Evolutionary conservation across 371 early-diverging fungal genomes (phyloP).

Genomic region (Enterocytospora artemiae): DNA sequence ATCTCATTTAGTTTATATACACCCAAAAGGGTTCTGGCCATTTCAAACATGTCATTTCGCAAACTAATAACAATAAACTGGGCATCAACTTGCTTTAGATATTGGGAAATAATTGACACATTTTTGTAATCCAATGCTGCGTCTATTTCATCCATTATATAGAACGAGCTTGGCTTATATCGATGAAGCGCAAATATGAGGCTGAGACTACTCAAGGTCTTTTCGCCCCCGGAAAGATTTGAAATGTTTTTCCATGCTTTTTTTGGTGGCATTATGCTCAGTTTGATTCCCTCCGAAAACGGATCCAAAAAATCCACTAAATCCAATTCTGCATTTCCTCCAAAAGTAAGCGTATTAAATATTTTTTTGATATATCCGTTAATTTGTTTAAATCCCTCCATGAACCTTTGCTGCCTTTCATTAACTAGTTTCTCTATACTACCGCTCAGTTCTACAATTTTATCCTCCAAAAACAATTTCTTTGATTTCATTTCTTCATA

Average conservation of each 20-base stretch:
- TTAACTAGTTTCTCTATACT: too few species aligned
- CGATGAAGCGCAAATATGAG: slow-evolving; percentile 97
- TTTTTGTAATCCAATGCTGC: slow-evolving; percentile 98
- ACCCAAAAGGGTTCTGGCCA: slow-evolving; percentile 88
- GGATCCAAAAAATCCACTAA: slow-evolving; percentile 96
- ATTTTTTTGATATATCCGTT: slow-evolving; percentile 90
- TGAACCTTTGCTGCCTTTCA: slow-evolving; percentile 74
- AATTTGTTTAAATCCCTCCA: slow-evolving; percentile 82
- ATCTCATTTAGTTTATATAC: slow-evolving; percentile 71
- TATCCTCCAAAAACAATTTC: not conserved
- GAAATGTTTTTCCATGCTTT: slow-evolving; percentile 99
- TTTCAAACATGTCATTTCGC: slow-evolving; percentile 98
- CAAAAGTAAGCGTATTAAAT: slow-evolving; percentile 80
- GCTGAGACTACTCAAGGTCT: slow-evolving; percentile 90
- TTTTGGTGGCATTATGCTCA: slow-evolving; percentile 98
- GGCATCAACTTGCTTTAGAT: slow-evolving; percentile 87
- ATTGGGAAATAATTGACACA: slow-evolving; percentile 94
- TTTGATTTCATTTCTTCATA: slow-evolving; percentile 28
- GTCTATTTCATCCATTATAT: slow-evolving; percentile 99
- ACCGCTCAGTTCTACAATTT: too few species aligned
- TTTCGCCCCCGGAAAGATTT: slow-evolving; percentile 96
- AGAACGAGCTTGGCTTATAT: slow-evolving; percentile 93
- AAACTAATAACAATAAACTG: slow-evolving; percentile 97
- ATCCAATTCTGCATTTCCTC: slow-evolving; percentile 97
- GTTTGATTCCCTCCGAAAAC: slow-evolving; percentile 92